Evolutionary conservation across 2,329 filamentous ascomycete species (phyloP).

Genomic region (Pyricularia sp.): DNA sequence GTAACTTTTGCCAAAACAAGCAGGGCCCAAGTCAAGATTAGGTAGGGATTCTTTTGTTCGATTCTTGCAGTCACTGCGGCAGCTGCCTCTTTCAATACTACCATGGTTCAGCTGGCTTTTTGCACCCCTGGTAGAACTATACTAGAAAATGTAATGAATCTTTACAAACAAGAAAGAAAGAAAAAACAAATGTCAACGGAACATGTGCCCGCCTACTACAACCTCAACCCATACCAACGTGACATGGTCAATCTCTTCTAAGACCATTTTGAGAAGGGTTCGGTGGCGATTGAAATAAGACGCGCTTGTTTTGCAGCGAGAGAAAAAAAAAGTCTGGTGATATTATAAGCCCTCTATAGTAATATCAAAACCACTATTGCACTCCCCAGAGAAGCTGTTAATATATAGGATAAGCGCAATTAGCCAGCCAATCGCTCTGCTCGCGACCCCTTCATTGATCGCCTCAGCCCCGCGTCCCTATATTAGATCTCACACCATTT

Average conservation of each 20-base stretch:
- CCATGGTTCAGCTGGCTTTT: not conserved
- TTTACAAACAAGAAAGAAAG: too few species aligned
- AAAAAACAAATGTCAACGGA: not conserved
- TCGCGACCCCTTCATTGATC: not conserved
- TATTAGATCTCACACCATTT: not conserved
- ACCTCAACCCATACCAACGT: not conserved
- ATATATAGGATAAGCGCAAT: not conserved
- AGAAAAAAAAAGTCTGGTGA: too few species aligned
- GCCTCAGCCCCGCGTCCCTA: not conserved
- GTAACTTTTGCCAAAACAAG: not conserved
- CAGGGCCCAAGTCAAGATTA: not conserved
- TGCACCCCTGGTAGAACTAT: too few species aligned
- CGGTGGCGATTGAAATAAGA: too few species aligned
- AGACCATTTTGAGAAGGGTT: too few species aligned
- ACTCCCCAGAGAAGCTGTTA: too few species aligned
- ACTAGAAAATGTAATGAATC: too few species aligned
- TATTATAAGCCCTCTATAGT: not conserved
- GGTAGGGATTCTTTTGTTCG: not conserved
- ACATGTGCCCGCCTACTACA: not conserved
- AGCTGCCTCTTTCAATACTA: not conserved
- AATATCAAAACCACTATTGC: not conserved
- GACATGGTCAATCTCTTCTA: not conserved
- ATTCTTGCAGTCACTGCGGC: not conserved
- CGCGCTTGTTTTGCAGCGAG: too few species aligned
- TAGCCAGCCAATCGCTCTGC: not conserved